These are phyloP conservation scores for Pilobolus umbonatus DNA, from an alignment of 192 early-diverging fungal species.

Conservation along the genomic window DNA sequence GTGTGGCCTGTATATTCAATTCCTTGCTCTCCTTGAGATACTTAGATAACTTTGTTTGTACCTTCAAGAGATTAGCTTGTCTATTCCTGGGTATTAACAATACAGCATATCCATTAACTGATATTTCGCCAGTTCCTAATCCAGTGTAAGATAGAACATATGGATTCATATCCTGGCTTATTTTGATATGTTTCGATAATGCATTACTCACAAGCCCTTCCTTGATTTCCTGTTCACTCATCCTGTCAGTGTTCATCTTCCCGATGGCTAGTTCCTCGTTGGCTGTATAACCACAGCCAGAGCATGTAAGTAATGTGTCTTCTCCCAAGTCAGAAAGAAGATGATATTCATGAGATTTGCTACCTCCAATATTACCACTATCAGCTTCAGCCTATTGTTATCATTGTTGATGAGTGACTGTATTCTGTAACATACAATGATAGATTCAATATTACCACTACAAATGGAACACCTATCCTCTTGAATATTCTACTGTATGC, in stretches of 20 bases:
- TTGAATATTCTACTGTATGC: slow-evolving; percentile 77
- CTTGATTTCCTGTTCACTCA: neutral
- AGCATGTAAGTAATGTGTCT: slow-evolving; percentile 71
- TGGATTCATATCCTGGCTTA: too few relatives aligned
- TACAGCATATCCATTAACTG: neutral
- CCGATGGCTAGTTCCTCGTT: slow-evolving; percentile 79
- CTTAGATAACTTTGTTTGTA: neutral
- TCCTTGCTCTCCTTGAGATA: neutral
- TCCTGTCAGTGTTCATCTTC: neutral
- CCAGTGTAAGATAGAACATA: neutral
- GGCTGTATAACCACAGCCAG: slow-evolving; percentile 72
- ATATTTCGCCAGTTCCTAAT: neutral
- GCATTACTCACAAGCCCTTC: neutral
- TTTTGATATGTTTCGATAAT: neutral
- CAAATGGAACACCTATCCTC: slow-evolving; percentile 74
- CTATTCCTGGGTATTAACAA: slow-evolving; percentile 7
- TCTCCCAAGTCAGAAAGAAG: slow-evolving; percentile 73
- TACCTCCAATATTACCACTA: slow-evolving; percentile 88
- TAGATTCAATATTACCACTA: slow-evolving; percentile 43
- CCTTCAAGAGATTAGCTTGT: slow-evolving; percentile 17
- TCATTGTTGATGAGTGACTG: too few relatives aligned
- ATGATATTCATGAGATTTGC: slow-evolving; percentile 87
- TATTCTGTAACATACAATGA: neutral
- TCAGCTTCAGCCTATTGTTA: slow-evolving; percentile 82
- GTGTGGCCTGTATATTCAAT: neutral